A percentile compares a stretch with the other conserved stretches of the same genome.
phyloP scores from a whole-genome alignment of 768 basidiomycete species.

The Pulveroboletus sp. region DNA sequence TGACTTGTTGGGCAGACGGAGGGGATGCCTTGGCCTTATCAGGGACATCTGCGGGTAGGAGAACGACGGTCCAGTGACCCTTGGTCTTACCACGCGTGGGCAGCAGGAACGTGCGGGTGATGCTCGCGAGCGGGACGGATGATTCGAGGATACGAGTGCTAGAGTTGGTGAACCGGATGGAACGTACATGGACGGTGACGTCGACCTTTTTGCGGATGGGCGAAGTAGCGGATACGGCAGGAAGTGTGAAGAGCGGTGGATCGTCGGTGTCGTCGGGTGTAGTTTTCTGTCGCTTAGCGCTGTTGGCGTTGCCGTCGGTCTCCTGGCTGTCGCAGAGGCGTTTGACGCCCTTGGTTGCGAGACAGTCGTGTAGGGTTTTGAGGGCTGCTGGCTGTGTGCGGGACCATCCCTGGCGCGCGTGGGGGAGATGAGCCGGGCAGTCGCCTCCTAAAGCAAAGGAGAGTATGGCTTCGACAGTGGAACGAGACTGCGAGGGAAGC shows the following conservation, averaged over 20 bases:
- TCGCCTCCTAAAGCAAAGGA: constrained; percentile 28
- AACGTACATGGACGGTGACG: constrained; percentile 48
- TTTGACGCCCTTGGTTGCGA: constrained; percentile 16
- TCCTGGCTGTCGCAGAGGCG: constrained; percentile 19
- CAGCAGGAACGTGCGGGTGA: constrained; percentile 63
- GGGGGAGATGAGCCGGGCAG: constrained; percentile 15
- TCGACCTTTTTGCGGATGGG: constrained; percentile 76
- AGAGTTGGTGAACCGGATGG: constrained; percentile 51
- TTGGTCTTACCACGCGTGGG: constrained; percentile 71
- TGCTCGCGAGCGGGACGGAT: constrained; percentile 42
- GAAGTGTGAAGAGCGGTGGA: constrained; percentile 51
- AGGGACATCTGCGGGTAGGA: constrained; percentile 54
- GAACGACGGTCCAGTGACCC: constrained; percentile 66
- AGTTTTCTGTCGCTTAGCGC: constrained; percentile 20
- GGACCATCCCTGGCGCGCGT: constrained; percentile 21
- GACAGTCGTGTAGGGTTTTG: constrained; percentile 16
- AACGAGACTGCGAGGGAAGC: constrained; percentile 3
- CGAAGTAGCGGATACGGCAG: constrained; percentile 62
- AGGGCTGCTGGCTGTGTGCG: constrained; percentile 20
- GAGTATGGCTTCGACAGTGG: constrained; percentile 23
- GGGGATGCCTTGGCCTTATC: constrained; percentile 39
- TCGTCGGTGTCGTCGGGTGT: constrained; percentile 29
- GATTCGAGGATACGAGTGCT: constrained; percentile 46
- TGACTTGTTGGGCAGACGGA: constrained; percentile 47
- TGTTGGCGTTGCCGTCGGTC: constrained; percentile 2